Evolutionary conservation across 169 alveolate genomes (phyloP).

Genomic region (Sarcocystis neurona): DNA sequence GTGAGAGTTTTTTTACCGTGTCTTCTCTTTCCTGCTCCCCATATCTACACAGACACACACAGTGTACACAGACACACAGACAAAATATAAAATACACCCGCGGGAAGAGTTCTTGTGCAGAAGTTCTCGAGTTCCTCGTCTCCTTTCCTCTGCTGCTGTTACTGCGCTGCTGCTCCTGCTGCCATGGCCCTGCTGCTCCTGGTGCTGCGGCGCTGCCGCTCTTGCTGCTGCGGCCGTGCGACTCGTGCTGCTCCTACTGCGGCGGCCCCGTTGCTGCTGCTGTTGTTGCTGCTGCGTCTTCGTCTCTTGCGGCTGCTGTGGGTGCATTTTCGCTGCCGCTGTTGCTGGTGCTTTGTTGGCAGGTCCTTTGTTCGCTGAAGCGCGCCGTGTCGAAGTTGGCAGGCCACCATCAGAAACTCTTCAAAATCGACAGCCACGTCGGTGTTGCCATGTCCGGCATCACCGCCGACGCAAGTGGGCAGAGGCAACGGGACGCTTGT

Average conservation of each 20-base stretch:
- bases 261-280: neutral
- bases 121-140: too few species aligned
- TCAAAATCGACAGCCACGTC: constrained; percentile 93
- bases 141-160: too few species aligned
- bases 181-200: neutral
- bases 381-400: constrained; percentile 90
- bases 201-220: neutral
- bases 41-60: too few species aligned
- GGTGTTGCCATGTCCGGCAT: constrained; percentile 98
- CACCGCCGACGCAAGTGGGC: constrained; percentile 96
- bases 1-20: too few species aligned
- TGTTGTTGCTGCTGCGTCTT: neutral
- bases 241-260: neutral
- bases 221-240: neutral
- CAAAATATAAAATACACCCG: too few species aligned
- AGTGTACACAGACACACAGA: too few species aligned
- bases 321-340: neutral
- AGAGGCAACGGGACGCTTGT: neutral
- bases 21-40: too few species aligned
- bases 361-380: constrained; percentile 86
- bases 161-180: too few species aligned
- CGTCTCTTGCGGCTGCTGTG: neutral
- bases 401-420: constrained; percentile 92
- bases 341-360: neutral
- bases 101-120: too few species aligned